Percentiles rank a stretch among this genome's conserved stretches.
Conservation (phyloP, 495 filamentous ascomycete genomes). For the Neurospora sp. region DNA sequence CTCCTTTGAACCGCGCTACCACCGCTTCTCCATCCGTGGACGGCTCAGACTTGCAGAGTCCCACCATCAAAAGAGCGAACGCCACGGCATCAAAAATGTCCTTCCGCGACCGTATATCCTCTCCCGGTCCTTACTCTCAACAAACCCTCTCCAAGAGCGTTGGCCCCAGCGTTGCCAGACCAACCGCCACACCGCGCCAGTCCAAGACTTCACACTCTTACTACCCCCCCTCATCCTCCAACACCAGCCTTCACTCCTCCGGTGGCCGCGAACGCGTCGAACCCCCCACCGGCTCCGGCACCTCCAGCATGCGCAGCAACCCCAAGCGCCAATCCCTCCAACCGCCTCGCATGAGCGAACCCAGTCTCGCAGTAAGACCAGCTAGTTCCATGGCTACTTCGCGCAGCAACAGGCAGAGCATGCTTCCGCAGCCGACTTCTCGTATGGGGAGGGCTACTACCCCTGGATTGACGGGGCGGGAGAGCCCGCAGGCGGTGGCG, state of each 20-base stretch:
- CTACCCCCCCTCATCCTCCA: not conserved
- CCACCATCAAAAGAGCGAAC: constrained; percentile 20
- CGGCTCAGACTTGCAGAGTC: constrained; percentile 7
- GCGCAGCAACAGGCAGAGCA: constrained; percentile 24
- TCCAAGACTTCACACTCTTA: not conserved
- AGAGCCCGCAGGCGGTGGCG: constrained; percentile 30
- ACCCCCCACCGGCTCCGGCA: constrained; percentile 23
- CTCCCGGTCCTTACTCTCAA: constrained; percentile 26
- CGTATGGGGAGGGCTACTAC: not conserved
- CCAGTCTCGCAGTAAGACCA: constrained; percentile 21
- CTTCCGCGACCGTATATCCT: constrained; percentile 40
- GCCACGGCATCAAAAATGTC: constrained; percentile 26
- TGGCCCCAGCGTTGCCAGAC: not conserved
- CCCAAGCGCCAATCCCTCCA: constrained; percentile 40
- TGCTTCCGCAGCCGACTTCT: constrained; percentile 41
- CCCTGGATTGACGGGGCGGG: constrained; percentile 18
- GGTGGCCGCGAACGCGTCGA: not conserved
- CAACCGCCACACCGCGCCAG: not conserved
- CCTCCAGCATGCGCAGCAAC: constrained; percentile 19
- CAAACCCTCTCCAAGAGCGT: constrained; percentile 16
- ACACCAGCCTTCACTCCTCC: not conserved
- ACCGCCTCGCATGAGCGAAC: constrained; percentile 20
- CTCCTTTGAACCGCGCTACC: constrained; percentile 30
- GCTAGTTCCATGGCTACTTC: constrained; percentile 38
- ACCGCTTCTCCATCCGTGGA: constrained; percentile 30